Base-by-base conservation (phyloP, 2,329 filamentous ascomycete genomes). In the Scleromitrula shiraiana region DNA sequence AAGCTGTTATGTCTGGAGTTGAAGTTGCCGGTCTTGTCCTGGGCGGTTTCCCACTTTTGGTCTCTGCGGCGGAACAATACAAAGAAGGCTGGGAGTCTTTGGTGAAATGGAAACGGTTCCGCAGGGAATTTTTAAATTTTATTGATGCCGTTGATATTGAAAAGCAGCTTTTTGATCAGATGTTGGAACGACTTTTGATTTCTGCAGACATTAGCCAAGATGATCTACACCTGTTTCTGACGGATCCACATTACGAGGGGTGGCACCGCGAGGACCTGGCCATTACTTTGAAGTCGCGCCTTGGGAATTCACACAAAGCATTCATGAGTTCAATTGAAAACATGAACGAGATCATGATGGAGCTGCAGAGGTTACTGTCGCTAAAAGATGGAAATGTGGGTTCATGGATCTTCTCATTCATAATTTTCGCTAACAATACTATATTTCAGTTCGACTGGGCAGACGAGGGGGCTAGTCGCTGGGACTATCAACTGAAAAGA, bases 401-500 rank as follows among this genome's bases (percentile, higher is more conserved):
- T 41, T 22, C 24, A 29, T 23, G n/a, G 23, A 46, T 22, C 27
- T 41, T 27, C 12, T 5, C 30, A 7, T n/a, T n/a, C n/a, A n/a
- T n/a, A n/a, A n/a, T n/a, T n/a, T n/a, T n/a, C n/a, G n/a, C n/a
- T n/a, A n/a, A n/a, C n/a, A n/a, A n/a, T n/a, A n/a, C n/a, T n/a
- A n/a, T n/a, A 30, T 30, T 36, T 14, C 33, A 59, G 53, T 48
- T 59, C 42, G 53, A 58, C 15, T 61, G 57, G 57, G 53, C 52
- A 20, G 41, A 46, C 2, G 47, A 56, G 3, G 56, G 53, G 8
- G 50, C 50, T 10, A 54, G 50, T 17, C 41, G 26, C 38, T 59
- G 56, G 54, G 45, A 59, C 19, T 61, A 60, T 23, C 55, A 61
- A 50, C 24, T 55, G 26, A 53, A 57, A 24, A 50, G 56, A 39